Base-by-base conservation (phyloP, 495 filamentous ascomycete genomes). In the Talaromyces stipitatus region DNA sequence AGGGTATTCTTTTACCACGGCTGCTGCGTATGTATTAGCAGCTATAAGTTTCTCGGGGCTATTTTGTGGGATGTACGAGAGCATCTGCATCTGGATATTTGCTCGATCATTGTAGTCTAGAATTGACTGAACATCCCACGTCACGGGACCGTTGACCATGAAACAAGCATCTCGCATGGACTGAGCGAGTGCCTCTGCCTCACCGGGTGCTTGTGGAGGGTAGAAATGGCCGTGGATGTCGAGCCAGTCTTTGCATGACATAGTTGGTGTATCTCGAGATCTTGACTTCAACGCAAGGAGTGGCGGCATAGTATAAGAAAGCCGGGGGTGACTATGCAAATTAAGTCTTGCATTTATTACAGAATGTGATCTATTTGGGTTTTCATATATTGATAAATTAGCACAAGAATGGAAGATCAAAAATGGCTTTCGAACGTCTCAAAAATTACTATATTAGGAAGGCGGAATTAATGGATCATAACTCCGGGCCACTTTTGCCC, bases 191-290 rank as follows among this genome's bases (percentile, higher is more conserved):
- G 12, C 27, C 9, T 27, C 50, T 11, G 23, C 50, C 22, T 52
- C 50, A 1, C 16, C 12, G 4, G n/a, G 27, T 29, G 28, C n/a
- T 20, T 30, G 50, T 28, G 28, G 50, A 52, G 20, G 50, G 14
- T 27, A 30, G 14, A 52, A 52, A 30, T 57, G 54, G 3, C 11
- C 33, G n/a, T 57, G 33, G 9, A 47, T 57, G 36, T 47, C 33
- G 12, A 47, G 38, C 54, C 41, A 47, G 12, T 38, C 54, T 41
- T 41, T 41, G 18, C n/a, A 41, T n/a, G 36, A 18, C 36, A 41
- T 41, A 16, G 36, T 41, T 3, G 5, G 18, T 41, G 6, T 41
- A n/a, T 18, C 11, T 41, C n/a, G 18, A 9, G 36, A 16, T 18
- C n/a, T 41, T 16, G n/a, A n/a, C n/a, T n/a, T n/a, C n/a, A n/a